These are phyloP conservation scores for Parietaria judaica DNA, from an alignment of 306 rosid genomes.

Conservation along the genomic window DNA sequence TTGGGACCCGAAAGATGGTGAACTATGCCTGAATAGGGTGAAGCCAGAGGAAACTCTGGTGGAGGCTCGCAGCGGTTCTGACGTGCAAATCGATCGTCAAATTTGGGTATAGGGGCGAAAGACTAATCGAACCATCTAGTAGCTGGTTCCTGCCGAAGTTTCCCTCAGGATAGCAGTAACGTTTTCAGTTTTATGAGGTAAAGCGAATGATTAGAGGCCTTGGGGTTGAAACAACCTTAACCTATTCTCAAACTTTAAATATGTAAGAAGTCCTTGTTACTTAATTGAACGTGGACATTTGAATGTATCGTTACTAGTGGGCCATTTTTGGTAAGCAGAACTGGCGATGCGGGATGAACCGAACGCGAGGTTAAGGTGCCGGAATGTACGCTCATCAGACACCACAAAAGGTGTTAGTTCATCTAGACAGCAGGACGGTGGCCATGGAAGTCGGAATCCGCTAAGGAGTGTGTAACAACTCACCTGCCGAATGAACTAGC, in stretches of 20 bases:
- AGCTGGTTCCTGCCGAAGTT: constrained; percentile 16
- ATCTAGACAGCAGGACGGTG: not conserved
- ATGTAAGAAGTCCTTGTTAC: not conserved
- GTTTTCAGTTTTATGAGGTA: constrained; percentile 1
- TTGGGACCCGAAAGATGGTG: constrained; percentile 37
- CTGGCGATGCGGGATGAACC: constrained; percentile 2
- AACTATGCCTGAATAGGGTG: too few species aligned
- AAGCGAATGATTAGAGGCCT: constrained; percentile 16
- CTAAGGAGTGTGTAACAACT: too few species aligned
- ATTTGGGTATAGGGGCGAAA: constrained; percentile 18
- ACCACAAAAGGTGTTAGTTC: not conserved
- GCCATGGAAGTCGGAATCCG: constrained; percentile 14
- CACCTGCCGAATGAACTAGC: constrained; percentile 22
- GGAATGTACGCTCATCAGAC: not conserved
- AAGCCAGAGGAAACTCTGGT: constrained; percentile 43
- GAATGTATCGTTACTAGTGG: not conserved
- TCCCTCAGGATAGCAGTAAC: constrained; percentile 10
- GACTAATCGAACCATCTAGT: constrained; percentile 16
- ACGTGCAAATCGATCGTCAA: constrained; percentile 22
- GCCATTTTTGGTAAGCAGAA: constrained; percentile 1
- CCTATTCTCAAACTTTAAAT: constrained; percentile 9
- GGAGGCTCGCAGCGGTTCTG: constrained; percentile 34
- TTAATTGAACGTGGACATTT: not conserved
- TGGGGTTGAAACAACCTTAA: not conserved
- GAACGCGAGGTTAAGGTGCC: not conserved